Percentiles rank a stretch among this genome's conserved stretches.
Conservation (phyloP, 1,139 yeast genomes). For the Zygosaccharomyces sapae region DNA sequence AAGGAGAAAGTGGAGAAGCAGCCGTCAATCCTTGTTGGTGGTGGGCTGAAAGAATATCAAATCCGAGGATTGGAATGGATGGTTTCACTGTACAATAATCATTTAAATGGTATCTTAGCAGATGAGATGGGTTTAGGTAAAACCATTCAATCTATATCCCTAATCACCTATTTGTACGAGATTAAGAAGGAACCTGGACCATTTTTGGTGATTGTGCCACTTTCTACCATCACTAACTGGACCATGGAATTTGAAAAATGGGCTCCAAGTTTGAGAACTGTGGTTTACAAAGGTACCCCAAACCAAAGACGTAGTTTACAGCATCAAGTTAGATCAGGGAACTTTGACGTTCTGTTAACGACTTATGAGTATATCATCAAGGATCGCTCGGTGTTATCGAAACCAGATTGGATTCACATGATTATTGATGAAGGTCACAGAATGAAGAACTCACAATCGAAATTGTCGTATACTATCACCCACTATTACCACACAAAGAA, state of each 20-base stretch:
- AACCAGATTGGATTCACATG: slow-evolving; percentile 90
- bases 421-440: slow-evolving; percentile 98
- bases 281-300: slow-evolving; percentile 88
- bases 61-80: slow-evolving; percentile 79
- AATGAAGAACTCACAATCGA: slow-evolving; percentile 91
- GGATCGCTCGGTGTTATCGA: slow-evolving; percentile 75
- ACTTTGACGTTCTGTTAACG: slow-evolving; percentile 85
- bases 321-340: slow-evolving; percentile 66
- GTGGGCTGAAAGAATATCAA: slow-evolving; percentile 73
- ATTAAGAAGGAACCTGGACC: slow-evolving; percentile 57
- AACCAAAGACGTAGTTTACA: slow-evolving; percentile 76
- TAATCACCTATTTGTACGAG: slow-evolving; percentile 65
- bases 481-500: slow-evolving; percentile 78
- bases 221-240: slow-evolving; percentile 95
- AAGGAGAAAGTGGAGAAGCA: slow-evolving; percentile 77
- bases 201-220: slow-evolving; percentile 87
- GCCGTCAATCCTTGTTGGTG: slow-evolving; percentile 77
- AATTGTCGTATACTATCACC: slow-evolving; percentile 76
- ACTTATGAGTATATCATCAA: slow-evolving; percentile 91
- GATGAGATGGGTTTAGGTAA: slow-evolving; percentile 89
- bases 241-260: slow-evolving; percentile 92
- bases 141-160: slow-evolving; percentile 73
- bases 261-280: slow-evolving; percentile 83
- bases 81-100: slow-evolving; percentile 77
- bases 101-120: slow-evolving; percentile 75